Evolutionary conservation across 2,329 filamentous ascomycete genomes (phyloP).

Genomic region (Colletotrichum aenigma): DNA sequence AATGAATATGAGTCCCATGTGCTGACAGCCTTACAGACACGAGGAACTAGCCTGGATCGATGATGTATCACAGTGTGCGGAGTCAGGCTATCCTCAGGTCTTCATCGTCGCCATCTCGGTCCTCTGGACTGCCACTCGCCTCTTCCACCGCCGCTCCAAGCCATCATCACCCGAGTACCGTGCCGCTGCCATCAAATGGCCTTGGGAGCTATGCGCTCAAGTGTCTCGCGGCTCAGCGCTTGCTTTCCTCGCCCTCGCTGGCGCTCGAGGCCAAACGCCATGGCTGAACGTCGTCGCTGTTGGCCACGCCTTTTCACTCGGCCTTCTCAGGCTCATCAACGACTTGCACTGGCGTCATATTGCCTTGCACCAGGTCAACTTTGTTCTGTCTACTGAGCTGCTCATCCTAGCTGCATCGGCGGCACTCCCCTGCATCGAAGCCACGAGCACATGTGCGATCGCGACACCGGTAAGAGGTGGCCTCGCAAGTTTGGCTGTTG

Average conservation of each 20-base stretch:
- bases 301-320: slow-evolving; percentile 47
- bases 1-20: not conserved
- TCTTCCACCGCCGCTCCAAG: slow-evolving; percentile 34
- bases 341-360: slow-evolving; percentile 49
- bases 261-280: slow-evolving; percentile 34
- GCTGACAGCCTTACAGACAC: slow-evolving; percentile 4
- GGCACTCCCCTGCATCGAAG: slow-evolving; percentile 48
- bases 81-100: slow-evolving; percentile 44
- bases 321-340: slow-evolving; percentile 45
- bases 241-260: slow-evolving; percentile 42
- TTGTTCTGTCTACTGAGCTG: slow-evolving; percentile 41
- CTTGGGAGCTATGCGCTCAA: slow-evolving; percentile 49
- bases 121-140: slow-evolving; percentile 35
- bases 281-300: slow-evolving; percentile 39
- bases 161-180: slow-evolving; percentile 30
- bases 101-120: slow-evolving; percentile 40
- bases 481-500: slow-evolving; percentile 38
- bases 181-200: slow-evolving; percentile 42
- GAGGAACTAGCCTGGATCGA: slow-evolving; percentile 38
- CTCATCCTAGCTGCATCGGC: slow-evolving; percentile 39
- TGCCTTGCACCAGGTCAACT: slow-evolving; percentile 54
- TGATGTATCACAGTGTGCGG: slow-evolving; percentile 40
- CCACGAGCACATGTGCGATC: slow-evolving; percentile 31
- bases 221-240: slow-evolving; percentile 41
- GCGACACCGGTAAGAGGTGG: slow-evolving; percentile 32